Conservation (phyloP, 2,329 filamentous ascomycete genomes). For the Boeremia exigua region DNA sequence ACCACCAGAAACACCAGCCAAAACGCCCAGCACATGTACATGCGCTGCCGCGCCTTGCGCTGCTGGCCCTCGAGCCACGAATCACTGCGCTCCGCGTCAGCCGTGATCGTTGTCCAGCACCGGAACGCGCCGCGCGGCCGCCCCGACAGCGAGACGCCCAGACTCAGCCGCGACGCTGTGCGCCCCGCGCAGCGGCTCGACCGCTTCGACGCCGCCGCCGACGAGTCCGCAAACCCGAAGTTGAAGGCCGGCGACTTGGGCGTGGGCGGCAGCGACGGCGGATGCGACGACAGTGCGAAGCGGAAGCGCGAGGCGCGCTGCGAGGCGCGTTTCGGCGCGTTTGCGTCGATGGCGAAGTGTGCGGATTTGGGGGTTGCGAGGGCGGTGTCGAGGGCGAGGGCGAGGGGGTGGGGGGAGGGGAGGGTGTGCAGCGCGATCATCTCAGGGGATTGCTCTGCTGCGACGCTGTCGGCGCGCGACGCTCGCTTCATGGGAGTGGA, state of each 20-base stretch:
- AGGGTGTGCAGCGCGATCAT: conserved; percentile 8
- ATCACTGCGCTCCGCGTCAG: conserved; percentile 9
- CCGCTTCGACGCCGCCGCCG: neutral
- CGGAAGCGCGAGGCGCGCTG: conserved; percentile 10
- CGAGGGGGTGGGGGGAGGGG: neutral
- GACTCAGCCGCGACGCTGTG: conserved; percentile 26
- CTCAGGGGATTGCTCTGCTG: neutral
- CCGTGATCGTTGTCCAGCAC: conserved; percentile 41
- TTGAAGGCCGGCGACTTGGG: neutral
- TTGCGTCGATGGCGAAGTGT: conserved; percentile 1
- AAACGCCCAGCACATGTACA: conserved; percentile 57
- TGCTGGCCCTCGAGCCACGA: conserved; percentile 61
- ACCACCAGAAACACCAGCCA: conserved; percentile 55
- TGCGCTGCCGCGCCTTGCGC: conserved; percentile 55
- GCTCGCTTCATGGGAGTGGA: neutral
- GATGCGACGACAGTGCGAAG: conserved; percentile 6
- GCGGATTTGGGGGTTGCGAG: conserved; percentile 7
- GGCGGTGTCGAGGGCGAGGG: neutral
- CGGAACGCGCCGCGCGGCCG: conserved; percentile 37
- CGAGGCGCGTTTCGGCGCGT: neutral
- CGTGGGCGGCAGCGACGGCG: conserved; percentile 2
- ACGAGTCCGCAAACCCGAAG: neutral
- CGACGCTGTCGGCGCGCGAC: neutral
- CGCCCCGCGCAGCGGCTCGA: conserved; percentile 13
- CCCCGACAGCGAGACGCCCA: conserved; percentile 30